Evolutionary conservation across 257 asterid genomes (phyloP).

Genomic region (Solanum acaule): DNA sequence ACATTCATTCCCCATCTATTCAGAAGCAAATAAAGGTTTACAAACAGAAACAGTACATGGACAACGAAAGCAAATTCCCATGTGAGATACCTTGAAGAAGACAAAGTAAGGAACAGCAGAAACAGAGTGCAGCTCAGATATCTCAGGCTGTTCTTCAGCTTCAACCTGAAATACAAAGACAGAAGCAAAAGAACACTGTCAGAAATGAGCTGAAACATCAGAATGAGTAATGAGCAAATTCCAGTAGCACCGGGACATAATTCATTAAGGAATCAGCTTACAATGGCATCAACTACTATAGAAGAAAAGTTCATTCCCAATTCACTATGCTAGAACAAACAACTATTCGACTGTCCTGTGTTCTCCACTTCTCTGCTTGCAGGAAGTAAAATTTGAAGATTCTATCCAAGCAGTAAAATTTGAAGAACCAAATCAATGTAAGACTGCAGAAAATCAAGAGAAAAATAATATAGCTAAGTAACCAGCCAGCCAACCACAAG

Average conservation of each 20-base stretch:
- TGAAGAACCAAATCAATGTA: neutral
- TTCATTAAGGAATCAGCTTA: neutral
- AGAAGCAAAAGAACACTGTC: neutral
- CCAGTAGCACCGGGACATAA: neutral
- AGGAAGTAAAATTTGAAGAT: neutral
- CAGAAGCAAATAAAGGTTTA: neutral
- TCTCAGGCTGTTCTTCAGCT: conserved; percentile 97
- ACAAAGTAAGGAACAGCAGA: conserved; percentile 91
- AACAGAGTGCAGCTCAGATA: conserved; percentile 76
- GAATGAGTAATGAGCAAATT: neutral
- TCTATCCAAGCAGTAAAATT: neutral
- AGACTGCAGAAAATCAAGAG: neutral
- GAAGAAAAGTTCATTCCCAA: neutral
- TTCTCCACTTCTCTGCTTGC: neutral
- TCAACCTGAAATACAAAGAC: conserved; percentile 46
- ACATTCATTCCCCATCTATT: neutral
- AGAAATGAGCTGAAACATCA: neutral
- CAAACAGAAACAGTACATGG: neutral
- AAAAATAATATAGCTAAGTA: neutral
- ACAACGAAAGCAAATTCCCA: neutral
- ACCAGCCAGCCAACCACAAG: neutral
- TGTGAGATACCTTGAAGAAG: conserved; percentile 66
- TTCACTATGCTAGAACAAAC: neutral
- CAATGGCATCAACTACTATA: neutral
- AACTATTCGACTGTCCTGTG: neutral